Evolutionary conservation across 768 basidiomycete species (phyloP), one percentile per base, ranked within the genome.

Genomic region (Pisolithus albus): DNA sequence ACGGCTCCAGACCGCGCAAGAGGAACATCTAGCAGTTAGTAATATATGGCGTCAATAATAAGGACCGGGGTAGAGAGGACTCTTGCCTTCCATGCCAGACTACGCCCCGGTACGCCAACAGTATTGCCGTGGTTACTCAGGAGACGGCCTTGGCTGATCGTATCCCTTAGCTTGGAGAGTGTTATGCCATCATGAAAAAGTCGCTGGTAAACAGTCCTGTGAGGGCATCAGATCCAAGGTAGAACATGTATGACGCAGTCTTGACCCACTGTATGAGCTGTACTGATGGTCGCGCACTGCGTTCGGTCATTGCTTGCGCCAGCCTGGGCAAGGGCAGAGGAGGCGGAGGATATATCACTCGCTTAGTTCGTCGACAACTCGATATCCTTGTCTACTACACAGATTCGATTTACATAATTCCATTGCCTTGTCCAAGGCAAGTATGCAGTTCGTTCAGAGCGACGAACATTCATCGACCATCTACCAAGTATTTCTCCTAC

Each of bases 81-180:
- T 26, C 65, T 67, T 43, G 53, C 89, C 84, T 92, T 92, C 90
- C 90, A 92, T 47, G 81, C 82, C 51, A 92, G 67, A 66, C 89
- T 90, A 60, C 90, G 75, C n/a, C 90, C 90, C 51, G 79, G 67
- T 7, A 86, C 72, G 45, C 77, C 81, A 32, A 73, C 63, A 3
- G 68, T 62, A 50, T 66, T 13, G 15, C 43, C 69, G 50, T 74
- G 68, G 4, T 70, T 63, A 23, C 70, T 60, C 46, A 66, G 62
- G 56, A 84, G 78, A 15, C 79, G 77, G 60, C 83, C 83, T 52
- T 77, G 75, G 15, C 86, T 68, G 10, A 81, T 77, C 34, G 77
- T 74, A 64, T 92, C 86, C 64, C 79, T 81, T 55, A 88, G 67
- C 65, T 83, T 86, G 41, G 81, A 76, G 28, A 84, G 71, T 47